Evolutionary conservation across 129 eudicot species (phyloP), one percentile per base, ranked within the genome.

Genomic region (Solidago caesia): DNA sequence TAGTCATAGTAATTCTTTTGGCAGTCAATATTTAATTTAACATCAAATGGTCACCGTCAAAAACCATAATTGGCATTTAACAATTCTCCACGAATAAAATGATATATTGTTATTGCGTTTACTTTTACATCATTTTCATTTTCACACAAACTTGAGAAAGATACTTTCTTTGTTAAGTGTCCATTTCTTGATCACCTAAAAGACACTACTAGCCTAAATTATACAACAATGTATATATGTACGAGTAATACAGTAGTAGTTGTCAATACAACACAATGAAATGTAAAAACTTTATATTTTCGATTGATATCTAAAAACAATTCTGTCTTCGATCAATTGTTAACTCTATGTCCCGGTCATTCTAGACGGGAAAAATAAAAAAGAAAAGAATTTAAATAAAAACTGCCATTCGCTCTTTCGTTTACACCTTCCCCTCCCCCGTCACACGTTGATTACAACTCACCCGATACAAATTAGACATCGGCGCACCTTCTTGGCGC

Each of bases 401-500:
- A 33, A 14, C 42, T 52, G 4, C 4, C 76, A 4, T 14, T 44
- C 43, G 47, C 61, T 33, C 14, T 43, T 66, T 45, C 41, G 83
- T 73, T 70, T 45, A 79, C 62, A 56, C 62, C 10, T 45, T 49
- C 48, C 44, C 70, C 4, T 43, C 14, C 11, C 25, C 72, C 27
- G n/a, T n/a, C 68, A 27, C 73, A 55, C 62, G 12, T 15, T 47
- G 44, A 11, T 69, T 59, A 33, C 56, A 42, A 21, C 41, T 15
- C 41, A 48, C 10, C 33, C n/a, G 4, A 13, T 33, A 21, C 5
- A 61, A 27, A 63, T 82, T 74, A 90, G 44, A 87, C 79, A 27
- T 91, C 90, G 14, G 96, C 93, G 71, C 99, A 95, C 49, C 60
- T 89, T 8, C 87, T 82, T 52, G 97, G 99, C 9, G 97, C 99